These are phyloP conservation scores for cucumber (Cucumis sativus) DNA, from an alignment of 306 rosid genomes.

Conservation along the genomic window Cucumber_9930_V3 NC_026655.2:10184501-10185000, in stretches of 20 bases:
- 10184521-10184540: background rate
- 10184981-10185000: background rate
- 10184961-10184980: background rate
- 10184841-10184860: background rate
- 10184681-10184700: no score
- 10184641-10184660: no score
- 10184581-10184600: background rate
- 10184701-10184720: no score
- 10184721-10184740: background rate
- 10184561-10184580: background rate
- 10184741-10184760: background rate
- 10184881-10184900: background rate
- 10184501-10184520: background rate
- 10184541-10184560: background rate
- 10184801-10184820: background rate
- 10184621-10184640: no score
- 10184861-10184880: background rate
- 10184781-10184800: background rate
- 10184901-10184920: background rate
- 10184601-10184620: no score
- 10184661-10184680: no score
- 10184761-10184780: background rate
- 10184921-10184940: no score
- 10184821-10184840: background rate
- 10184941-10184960: background rate